Conservation (phyloP, 805 yeast genomes). For the Debaryomyces hansenii region DNA sequence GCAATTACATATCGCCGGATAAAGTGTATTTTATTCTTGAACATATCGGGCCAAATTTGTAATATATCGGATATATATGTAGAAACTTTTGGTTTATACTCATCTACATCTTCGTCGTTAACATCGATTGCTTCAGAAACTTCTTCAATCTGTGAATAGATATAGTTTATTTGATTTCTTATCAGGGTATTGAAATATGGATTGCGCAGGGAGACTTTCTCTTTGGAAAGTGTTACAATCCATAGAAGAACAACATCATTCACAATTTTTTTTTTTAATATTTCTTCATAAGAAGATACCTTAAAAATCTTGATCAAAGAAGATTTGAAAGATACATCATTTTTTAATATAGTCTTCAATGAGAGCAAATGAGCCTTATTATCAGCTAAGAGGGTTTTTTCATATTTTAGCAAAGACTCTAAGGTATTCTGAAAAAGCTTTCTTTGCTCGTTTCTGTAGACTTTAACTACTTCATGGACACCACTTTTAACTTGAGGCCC, state of each 20-base stretch:
- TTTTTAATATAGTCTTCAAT: slow-evolving; percentile 6
- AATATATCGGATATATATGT: background rate
- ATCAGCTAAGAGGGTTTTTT: slow-evolving; percentile 3
- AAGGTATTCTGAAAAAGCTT: slow-evolving; percentile 4
- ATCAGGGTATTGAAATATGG: background rate
- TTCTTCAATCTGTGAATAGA: slow-evolving; percentile 1
- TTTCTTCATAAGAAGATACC: slow-evolving; percentile 2
- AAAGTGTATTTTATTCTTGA: background rate
- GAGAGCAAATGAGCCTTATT: slow-evolving; percentile 2
- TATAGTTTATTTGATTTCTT: background rate
- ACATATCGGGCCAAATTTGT: slow-evolving; percentile 1
- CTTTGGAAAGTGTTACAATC: slow-evolving; percentile 3
- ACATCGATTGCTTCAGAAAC: slow-evolving; percentile 2
- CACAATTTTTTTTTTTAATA: background rate
- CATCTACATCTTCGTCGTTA: slow-evolving; percentile 2
- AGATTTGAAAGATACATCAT: slow-evolving; percentile 1
- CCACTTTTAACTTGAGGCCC: background rate
- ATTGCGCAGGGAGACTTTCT: background rate
- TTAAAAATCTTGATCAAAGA: background rate
- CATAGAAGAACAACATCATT: slow-evolving; percentile 4
- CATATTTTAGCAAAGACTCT: slow-evolving; percentile 5
- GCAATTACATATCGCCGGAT: slow-evolving; percentile 1
- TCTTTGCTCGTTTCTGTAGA: slow-evolving; percentile 6
- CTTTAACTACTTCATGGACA: background rate
- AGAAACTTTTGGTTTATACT: background rate